Evolutionary conservation across 1,284 basidiomycete genomes (phyloP).

Genomic region (Trichosporon ovoides): DNA sequence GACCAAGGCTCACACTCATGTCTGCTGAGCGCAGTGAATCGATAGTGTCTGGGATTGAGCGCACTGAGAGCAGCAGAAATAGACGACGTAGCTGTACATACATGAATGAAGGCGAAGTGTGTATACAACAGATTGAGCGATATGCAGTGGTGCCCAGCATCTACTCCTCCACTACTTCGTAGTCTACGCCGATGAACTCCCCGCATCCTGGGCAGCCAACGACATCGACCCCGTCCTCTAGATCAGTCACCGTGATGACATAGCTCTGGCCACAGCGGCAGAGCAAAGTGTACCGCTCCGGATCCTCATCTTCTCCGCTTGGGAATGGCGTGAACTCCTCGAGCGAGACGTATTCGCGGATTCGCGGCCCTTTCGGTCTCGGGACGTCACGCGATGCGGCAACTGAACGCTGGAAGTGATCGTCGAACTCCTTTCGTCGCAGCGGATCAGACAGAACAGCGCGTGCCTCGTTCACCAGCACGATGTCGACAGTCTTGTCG

Average conservation of each 20-base stretch:
- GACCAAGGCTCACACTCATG: not conserved
- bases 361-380: constrained; percentile 9
- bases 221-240: constrained; percentile 49
- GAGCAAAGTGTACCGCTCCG: constrained; percentile 41
- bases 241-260: constrained; percentile 41
- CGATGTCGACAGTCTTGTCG: constrained; percentile 23
- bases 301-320: constrained; percentile 21
- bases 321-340: constrained; percentile 32
- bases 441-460: constrained; percentile 36
- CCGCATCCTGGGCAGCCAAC: constrained; percentile 51
- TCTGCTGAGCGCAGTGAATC: not conserved
- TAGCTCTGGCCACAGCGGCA: constrained; percentile 48
- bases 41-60: not conserved
- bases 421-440: constrained; percentile 18
- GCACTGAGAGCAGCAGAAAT: not conserved
- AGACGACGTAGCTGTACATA: too few species aligned
- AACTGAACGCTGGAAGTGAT: not conserved
- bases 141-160: not conserved
- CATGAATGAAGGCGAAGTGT: not conserved
- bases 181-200: constrained; percentile 49
- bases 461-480: constrained; percentile 45
- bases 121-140: not conserved
- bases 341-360: constrained; percentile 39
- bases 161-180: constrained; percentile 46
- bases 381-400: not conserved